Evolutionary conservation across 179 eudicot genomes (phyloP).

Genomic region (Heliamphora pulchella): DNA sequence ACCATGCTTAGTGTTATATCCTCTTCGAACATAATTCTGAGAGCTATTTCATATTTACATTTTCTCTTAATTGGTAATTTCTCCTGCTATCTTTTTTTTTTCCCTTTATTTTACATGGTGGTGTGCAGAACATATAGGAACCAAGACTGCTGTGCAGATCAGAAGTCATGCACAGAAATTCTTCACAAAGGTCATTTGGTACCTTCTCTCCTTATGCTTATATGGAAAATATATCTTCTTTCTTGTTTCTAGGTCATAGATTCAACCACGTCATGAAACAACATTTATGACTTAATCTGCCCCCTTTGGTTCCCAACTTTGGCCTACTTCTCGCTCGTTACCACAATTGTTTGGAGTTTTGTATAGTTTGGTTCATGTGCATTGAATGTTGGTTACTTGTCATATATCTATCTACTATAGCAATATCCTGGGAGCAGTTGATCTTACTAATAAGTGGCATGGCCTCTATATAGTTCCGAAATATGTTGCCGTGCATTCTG

Average conservation of each 20-base stretch:
- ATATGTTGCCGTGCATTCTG: background rate
- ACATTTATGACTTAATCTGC: background rate
- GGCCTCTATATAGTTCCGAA: background rate
- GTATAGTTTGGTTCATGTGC: background rate
- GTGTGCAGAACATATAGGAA: conserved; percentile 87
- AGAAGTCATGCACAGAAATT: conserved; percentile 98
- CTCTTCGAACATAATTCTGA: conserved; percentile 4
- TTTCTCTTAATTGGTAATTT: conserved; percentile 45
- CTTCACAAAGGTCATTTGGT: conserved; percentile 81
- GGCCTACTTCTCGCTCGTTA: background rate
- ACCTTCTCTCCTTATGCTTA: conserved; percentile 35
- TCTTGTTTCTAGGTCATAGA: background rate
- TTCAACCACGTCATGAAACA: background rate
- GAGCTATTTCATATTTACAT: conserved; percentile 15
- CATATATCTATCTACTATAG: background rate
- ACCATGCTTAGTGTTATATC: conserved; percentile 6
- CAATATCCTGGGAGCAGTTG: background rate
- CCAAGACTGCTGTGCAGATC: conserved; percentile 99
- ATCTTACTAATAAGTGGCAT: background rate
- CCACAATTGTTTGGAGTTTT: background rate
- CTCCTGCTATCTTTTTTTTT: conserved; percentile 26
- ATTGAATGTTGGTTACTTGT: background rate
- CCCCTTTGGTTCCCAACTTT: background rate
- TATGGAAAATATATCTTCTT: background rate
- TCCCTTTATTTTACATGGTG: conserved; percentile 36